Percentiles rank a stretch among this genome's conserved stretches.
Conservation (phyloP, 129 eudicot species). For the Centella asiatica region DNA sequence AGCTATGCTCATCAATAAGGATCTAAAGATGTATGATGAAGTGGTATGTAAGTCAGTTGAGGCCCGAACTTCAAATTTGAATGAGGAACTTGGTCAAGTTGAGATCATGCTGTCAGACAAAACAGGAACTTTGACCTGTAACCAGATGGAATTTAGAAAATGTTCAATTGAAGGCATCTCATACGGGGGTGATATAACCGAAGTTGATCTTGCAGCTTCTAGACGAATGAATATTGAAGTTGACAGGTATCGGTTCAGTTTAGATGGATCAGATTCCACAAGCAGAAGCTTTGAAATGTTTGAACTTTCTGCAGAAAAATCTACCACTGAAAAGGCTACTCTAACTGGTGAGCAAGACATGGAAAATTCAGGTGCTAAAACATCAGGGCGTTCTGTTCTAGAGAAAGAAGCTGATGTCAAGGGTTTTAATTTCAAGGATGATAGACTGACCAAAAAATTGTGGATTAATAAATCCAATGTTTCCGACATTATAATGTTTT, state of each 20-base stretch:
- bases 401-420: slow-evolving; percentile 17
- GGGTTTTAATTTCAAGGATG: slow-evolving; percentile 45
- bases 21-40: slow-evolving; percentile 37
- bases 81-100: slow-evolving; percentile 54
- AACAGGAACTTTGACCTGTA: slow-evolving; percentile 56
- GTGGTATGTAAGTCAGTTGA: slow-evolving; percentile 31
- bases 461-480: slow-evolving; percentile 41
- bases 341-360: slow-evolving; percentile 16
- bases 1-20: slow-evolving; percentile 52
- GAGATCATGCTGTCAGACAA: slow-evolving; percentile 46
- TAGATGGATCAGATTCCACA: slow-evolving; percentile 40
- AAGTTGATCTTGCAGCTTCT: slow-evolving; percentile 47
- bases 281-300: slow-evolving; percentile 35
- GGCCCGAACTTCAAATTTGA: slow-evolving; percentile 47
- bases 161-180: slow-evolving; percentile 53
- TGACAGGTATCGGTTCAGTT: slow-evolving; percentile 34
- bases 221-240: slow-evolving; percentile 43
- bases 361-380: slow-evolving; percentile 8
- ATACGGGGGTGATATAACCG: slow-evolving; percentile 44
- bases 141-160: slow-evolving; percentile 52
- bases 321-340: slow-evolving; percentile 19
- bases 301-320: slow-evolving; percentile 24
- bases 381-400: not conserved
- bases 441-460: slow-evolving; percentile 25
- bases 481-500: slow-evolving; percentile 37